A percentile compares a stretch with the other conserved stretches of the same genome.
Evolutionary conservation across 1,284 basidiomycete genomes (phyloP).

Genomic region (Calocybe gambosa): DNA sequence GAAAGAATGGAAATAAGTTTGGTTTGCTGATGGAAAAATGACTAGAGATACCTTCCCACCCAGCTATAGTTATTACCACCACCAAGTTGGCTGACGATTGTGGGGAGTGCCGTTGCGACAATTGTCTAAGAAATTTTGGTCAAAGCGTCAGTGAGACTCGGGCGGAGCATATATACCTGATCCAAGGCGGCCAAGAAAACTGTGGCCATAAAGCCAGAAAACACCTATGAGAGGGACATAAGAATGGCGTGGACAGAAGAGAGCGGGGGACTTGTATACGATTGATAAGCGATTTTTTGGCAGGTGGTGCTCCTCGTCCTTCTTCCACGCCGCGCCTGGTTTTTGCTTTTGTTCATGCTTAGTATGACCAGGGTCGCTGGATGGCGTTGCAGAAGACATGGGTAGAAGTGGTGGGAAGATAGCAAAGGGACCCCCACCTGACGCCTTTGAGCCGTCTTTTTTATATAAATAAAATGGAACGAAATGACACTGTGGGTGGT

Average conservation of each 20-base stretch:
- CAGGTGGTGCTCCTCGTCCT: constrained; percentile 43
- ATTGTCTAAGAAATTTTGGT: constrained; percentile 46
- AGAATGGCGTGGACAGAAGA: neutral
- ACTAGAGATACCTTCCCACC: constrained; percentile 57
- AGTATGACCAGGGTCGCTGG: constrained; percentile 10
- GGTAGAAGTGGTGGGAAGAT: constrained; percentile 8
- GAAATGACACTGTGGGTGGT: constrained; percentile 5
- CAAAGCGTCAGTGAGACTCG: neutral
- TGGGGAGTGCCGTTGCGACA: constrained; percentile 76
- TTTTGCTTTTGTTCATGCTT: constrained; percentile 17
- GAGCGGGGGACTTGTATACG: constrained; percentile 23
- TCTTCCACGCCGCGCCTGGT: constrained; percentile 49
- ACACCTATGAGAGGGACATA: constrained; percentile 32
- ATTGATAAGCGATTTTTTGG: constrained; percentile 50
- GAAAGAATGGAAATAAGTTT: neutral
- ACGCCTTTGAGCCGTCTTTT: constrained; percentile 12
- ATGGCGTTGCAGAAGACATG: constrained; percentile 14
- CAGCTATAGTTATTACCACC: constrained; percentile 67
- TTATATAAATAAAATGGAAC: constrained; percentile 5
- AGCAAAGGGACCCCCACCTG: constrained; percentile 8
- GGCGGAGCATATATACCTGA: constrained; percentile 33
- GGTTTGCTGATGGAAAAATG: neutral
- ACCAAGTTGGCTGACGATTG: constrained; percentile 65
- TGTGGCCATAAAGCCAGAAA: constrained; percentile 47
- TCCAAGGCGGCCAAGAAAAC: constrained; percentile 56